Conservation (phyloP, 345 rosid genomes). For the Angophora floribunda region DNA sequence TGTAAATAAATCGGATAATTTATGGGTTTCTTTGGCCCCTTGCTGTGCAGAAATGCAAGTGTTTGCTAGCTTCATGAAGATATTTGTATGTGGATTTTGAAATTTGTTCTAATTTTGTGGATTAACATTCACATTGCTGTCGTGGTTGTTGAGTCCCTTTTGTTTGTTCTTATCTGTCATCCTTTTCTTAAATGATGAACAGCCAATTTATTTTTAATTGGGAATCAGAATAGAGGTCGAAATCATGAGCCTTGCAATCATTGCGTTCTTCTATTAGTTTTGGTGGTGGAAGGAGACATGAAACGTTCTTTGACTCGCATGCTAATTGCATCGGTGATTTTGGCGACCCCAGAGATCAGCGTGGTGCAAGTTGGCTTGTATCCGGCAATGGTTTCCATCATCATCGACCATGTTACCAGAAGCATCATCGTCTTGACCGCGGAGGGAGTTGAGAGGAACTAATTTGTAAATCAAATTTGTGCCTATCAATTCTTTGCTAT, state of each 20-base stretch:
- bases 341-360: not conserved
- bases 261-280: not conserved
- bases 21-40: not conserved
- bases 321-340: not conserved
- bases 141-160: not conserved
- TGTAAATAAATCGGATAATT: not conserved
- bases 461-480: not conserved
- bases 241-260: not conserved
- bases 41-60: not conserved
- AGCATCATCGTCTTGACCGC: not conserved
- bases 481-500: not conserved
- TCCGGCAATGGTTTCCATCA: not conserved
- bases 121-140: not conserved
- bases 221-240: not conserved
- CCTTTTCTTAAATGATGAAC: not conserved
- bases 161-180: not conserved
- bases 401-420: not conserved
- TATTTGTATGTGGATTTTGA: not conserved
- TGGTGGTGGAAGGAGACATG: not conserved
- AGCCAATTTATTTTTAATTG: not conserved
- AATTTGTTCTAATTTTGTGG: not conserved
- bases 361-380: not conserved
- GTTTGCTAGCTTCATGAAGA: not conserved
- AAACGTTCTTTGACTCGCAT: not conserved
- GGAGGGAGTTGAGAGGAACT: not conserved